Base-by-base conservation (phyloP, 139 green algal species). In the Chlorella sp. region DNA sequence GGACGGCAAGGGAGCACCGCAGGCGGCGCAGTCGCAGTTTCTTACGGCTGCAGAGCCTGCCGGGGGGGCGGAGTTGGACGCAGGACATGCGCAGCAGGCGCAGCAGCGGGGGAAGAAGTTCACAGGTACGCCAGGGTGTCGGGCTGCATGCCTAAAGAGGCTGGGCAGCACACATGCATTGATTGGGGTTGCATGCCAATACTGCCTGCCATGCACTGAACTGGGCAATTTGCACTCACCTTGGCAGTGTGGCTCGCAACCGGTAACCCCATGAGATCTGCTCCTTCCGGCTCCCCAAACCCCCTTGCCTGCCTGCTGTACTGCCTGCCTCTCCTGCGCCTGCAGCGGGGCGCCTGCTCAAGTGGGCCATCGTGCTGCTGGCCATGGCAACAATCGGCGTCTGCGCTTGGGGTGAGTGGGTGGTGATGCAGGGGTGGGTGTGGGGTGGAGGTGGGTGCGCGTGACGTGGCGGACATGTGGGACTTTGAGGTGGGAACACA, bases 291-390 rank as follows among this genome's bases (percentile, higher is more conserved):
- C 69, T 37, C 28, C 30, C 28, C 28, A 19, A 2, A 3, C 30
- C 28, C 69, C 69, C 30, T 3, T 16, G 32, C 28, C 39, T 24
- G 69, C 30, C 69, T 19, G 68, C 68, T 18, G 5, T 76, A 22
- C 68, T 76, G 69, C 73, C 32, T 42, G 15, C n/a, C 32, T n/a
- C 2, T 4, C 11, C 26, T 3, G 4, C 28, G 11, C 16, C 9
- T 40, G 57, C 81, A 86, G 81, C 81, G 5, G 81, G 81, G 40
- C 36, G 60, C 26, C 26, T 71, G 81, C 81, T 86, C 57, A 71
- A 73, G 57, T 86, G 81, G 83, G 26, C 3, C 42, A 78, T 80
- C 32, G 83, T 88, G 83, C 64, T 88, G 83, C 28, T 88, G 32
- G 64, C 61, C 3, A 21, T 77, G 24, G 83, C 83, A 14, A 64